Percentiles rank a stretch among this genome's conserved stretches.
Conservation (phyloP, 345 rosid genomes). For the Citrus glauca region DNA sequence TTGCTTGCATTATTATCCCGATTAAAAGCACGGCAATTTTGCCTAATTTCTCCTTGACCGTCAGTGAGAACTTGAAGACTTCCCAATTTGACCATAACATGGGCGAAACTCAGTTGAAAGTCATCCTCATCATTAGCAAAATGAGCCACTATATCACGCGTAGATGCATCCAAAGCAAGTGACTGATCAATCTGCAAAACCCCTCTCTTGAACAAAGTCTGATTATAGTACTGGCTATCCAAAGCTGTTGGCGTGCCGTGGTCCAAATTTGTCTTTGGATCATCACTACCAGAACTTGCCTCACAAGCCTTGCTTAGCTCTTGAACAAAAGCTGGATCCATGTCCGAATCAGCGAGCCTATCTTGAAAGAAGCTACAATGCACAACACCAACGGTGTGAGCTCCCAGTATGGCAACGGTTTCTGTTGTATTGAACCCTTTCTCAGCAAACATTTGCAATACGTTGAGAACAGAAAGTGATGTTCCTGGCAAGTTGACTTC, state of each 20-base stretch:
- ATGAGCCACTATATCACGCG: conserved; percentile 33
- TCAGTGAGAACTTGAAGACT: conserved; percentile 43
- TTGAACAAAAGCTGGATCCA: conserved; percentile 39
- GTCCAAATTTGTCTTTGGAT: conserved; percentile 53
- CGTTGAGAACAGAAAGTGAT: conserved; percentile 24
- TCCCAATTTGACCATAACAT: conserved; percentile 64
- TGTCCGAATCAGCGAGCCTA: conserved; percentile 49
- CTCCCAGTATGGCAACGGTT: conserved; percentile 73
- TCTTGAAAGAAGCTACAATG: conserved; percentile 57
- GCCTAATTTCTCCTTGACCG: conserved; percentile 51
- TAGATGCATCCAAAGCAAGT: conserved; percentile 36
- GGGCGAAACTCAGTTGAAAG: conserved; percentile 41
- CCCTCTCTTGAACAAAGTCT: conserved; percentile 41
- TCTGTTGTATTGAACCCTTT: conserved; percentile 44
- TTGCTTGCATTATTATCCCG: background rate
- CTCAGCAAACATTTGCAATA: conserved; percentile 29
- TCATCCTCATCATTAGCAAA: conserved; percentile 27
- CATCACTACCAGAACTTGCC: background rate
- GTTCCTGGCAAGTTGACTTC: conserved; percentile 68
- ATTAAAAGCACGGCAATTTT: conserved; percentile 56
- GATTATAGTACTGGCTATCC: conserved; percentile 48
- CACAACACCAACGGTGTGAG: conserved; percentile 62
- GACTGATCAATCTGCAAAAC: conserved; percentile 57
- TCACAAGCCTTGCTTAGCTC: conserved; percentile 37
- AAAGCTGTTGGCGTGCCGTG: conserved; percentile 41